These are phyloP conservation scores for Nepenthes mirabilis DNA, from an alignment of 148 eudicot species.

Conservation along the genomic window DNA sequence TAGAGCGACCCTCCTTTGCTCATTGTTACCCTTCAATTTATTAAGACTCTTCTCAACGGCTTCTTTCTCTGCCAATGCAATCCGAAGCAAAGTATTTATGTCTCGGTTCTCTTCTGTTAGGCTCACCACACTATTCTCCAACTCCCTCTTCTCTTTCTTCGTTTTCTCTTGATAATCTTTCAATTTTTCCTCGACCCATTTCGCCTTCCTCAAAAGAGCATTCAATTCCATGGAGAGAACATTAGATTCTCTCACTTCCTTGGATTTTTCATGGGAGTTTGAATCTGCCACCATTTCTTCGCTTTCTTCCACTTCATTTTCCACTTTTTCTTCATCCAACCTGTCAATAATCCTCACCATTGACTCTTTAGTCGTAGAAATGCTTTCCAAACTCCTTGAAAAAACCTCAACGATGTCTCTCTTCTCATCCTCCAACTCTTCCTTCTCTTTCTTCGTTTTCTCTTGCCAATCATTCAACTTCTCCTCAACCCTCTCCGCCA, in stretches of 20 bases:
- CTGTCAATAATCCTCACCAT: slow-evolving; percentile 9
- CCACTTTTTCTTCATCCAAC: slow-evolving; percentile 9
- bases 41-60: slow-evolving; percentile 50
- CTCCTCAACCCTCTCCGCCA: slow-evolving; percentile 19
- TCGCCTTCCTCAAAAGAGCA: slow-evolving; percentile 13
- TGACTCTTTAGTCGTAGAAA: slow-evolving; percentile 5
- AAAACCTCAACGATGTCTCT: slow-evolving; percentile 3
- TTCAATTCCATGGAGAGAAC: slow-evolving; percentile 10
- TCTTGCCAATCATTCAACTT: slow-evolving; percentile 20
- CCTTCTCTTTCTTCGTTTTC: slow-evolving; percentile 37
- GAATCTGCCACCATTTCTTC: slow-evolving; percentile 1
- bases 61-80: slow-evolving; percentile 60
- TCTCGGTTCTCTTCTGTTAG: slow-evolving; percentile 65
- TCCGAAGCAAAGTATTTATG: slow-evolving; percentile 41
- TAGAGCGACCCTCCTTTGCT: slow-evolving; percentile 42
- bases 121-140: slow-evolving; percentile 54
- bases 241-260: slow-evolving; percentile 2
- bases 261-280: too few relatives aligned
- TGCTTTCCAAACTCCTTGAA: slow-evolving; percentile 2
- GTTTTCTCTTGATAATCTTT: slow-evolving; percentile 22
- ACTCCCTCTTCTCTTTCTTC: slow-evolving; percentile 43
- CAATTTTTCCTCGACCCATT: slow-evolving; percentile 19
- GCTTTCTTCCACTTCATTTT: slow-evolving; percentile 9
- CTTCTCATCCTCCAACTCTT: slow-evolving; percentile 25
- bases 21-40: slow-evolving; percentile 42